Base-by-base conservation (phyloP, 148 eudicot species). In the Heliamphora exappendiculata region DNA sequence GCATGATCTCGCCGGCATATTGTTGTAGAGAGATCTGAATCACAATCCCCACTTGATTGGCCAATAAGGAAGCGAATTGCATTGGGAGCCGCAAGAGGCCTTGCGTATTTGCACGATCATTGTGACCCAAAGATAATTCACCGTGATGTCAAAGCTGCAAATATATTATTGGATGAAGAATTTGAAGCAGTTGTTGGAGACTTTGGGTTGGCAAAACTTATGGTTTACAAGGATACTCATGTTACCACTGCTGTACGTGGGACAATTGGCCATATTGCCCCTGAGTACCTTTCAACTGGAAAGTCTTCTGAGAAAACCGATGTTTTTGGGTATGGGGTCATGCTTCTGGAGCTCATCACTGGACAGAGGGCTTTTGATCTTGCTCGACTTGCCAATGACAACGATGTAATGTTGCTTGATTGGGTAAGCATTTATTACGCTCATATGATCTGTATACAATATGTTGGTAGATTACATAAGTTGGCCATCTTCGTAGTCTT, bases 181-280 rank as follows among this genome's bases (percentile, higher is more conserved):
- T 89, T 87, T 81, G 90, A 89, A 79, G 92, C 92, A 10, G 90
- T 89, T 64, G 90, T 89, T 58, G 92, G 90, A 66, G 92, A 84
- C 70, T 89, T 89, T 75, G 92, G 92, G 64, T 67, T 89, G 69
- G 92, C 92, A 34, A 89, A 82, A 72, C 87, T 85, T 47, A 87
- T 89, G 92, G 87, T 84, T 78, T 87, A 81, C 80, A 87, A 81
- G 76, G 90, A 84, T 72, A 87, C 92, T 41, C 92, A 89, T 79
- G 89, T 89, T 53, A 87, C 87, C 28, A 89, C 92, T 28, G 87
- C 85, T 34, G 92, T 89, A 65, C 85, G 89, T 50, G 92, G 92
- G 24, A 89, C 90, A 0, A 84, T 85, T 47, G 92, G 92, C 24
- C 92, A 87, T 71, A 87, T 89, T 49, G 92, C 92, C 33, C 92